Conservation (phyloP, 495 filamentous ascomycete genomes). For the Penicillium pancosmium region DNA sequence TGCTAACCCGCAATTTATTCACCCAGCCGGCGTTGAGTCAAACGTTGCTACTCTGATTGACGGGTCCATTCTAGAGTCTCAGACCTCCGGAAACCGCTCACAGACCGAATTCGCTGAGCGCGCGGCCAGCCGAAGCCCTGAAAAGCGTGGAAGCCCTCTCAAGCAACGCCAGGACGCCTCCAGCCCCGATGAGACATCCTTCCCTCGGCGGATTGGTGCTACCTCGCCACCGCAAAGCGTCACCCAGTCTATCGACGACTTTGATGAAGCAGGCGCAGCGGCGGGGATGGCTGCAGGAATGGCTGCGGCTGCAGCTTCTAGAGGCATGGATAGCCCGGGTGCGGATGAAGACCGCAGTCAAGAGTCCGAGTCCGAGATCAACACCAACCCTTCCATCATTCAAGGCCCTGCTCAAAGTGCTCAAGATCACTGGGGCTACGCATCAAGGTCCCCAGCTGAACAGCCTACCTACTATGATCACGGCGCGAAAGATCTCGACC, state of each 20-base stretch:
- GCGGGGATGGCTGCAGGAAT: conserved; percentile 27
- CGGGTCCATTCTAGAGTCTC: conserved; percentile 61
- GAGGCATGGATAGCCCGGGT: conserved; percentile 51
- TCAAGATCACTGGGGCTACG: conserved; percentile 57
- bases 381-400: conserved; percentile 77
- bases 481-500: conserved; percentile 37
- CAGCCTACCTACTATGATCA: conserved; percentile 46
- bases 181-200: conserved; percentile 47
- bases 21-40: conserved; percentile 77
- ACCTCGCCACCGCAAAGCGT: conserved; percentile 79
- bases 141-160: conserved; percentile 46
- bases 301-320: conserved; percentile 54
- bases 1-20: conserved; percentile 74
- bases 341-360: conserved; percentile 60
- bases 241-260: conserved; percentile 63
- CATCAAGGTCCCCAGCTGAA: conserved; percentile 50
- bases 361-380: conserved; percentile 64
- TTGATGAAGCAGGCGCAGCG: conserved; percentile 54
- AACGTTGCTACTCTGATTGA: conserved; percentile 86
- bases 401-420: conserved; percentile 60
- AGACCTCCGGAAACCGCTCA: conserved; percentile 42
- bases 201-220: conserved; percentile 50
- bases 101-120: conserved; percentile 37
- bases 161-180: conserved; percentile 47
- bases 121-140: conserved; percentile 23